phyloP scores from a whole-genome alignment of 2,329 filamentous ascomycete genomes.

The Curvularia sp. region DNA sequence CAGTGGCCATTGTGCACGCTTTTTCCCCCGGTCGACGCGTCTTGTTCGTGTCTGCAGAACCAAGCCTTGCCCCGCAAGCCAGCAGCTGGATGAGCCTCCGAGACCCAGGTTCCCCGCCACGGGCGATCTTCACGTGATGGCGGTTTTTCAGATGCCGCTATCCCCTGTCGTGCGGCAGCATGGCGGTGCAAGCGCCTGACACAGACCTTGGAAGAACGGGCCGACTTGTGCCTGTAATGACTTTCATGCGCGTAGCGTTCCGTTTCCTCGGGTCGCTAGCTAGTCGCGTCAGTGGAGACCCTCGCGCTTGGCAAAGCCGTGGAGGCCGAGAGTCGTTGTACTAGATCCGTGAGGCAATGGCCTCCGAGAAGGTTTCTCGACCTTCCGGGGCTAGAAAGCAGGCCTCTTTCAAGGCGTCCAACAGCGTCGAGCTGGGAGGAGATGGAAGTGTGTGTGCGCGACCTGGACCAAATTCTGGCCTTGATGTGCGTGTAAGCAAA shows the following conservation, averaged over 20 bases:
- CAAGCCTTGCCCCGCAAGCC: conserved; percentile 21
- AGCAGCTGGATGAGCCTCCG: background rate
- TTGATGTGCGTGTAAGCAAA: too few relatives aligned
- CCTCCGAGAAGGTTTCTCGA: conserved; percentile 4
- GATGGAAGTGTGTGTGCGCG: too few relatives aligned
- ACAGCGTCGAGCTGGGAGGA: conserved; percentile 4
- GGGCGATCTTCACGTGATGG: conserved; percentile 22
- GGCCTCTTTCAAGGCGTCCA: conserved; percentile 7
- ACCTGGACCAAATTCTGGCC: too few relatives aligned
- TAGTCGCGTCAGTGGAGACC: conserved; percentile 8
- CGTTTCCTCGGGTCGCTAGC: conserved; percentile 12
- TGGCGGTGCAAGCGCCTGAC: conserved; percentile 16
- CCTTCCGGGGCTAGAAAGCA: background rate
- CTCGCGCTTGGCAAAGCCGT: conserved; percentile 15
- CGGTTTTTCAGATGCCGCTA: background rate
- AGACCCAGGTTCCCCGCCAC: conserved; percentile 13
- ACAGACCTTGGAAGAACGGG: conserved; percentile 24
- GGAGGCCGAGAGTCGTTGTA: conserved; percentile 4
- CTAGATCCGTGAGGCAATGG: conserved; percentile 10
- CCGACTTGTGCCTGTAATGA: conserved; percentile 22
- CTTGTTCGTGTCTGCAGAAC: conserved; percentile 23
- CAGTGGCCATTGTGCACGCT: background rate
- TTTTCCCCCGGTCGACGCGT: conserved; percentile 18
- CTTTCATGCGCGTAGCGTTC: conserved; percentile 18
- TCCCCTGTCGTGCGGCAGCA: conserved; percentile 12